These are phyloP conservation scores for Populus nigra DNA, from an alignment of 345 rosid species.

Conservation along the genomic window DNA sequence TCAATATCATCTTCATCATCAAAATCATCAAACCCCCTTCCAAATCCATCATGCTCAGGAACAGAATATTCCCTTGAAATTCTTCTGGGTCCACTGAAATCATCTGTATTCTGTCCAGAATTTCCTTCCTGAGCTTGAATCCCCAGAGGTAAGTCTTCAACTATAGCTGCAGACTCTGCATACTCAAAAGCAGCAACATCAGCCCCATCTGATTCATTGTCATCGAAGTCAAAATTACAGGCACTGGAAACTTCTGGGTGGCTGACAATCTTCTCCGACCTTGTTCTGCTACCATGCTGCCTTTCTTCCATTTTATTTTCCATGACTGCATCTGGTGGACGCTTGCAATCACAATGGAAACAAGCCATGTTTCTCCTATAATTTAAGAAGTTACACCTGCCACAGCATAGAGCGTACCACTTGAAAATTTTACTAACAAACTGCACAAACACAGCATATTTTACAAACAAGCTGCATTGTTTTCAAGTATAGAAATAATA, in stretches of 20 bases:
- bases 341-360: constrained; percentile 96
- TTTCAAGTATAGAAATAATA: not conserved
- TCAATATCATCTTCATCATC: constrained; percentile 90
- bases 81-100: constrained; percentile 31
- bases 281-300: constrained; percentile 40
- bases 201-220: constrained; percentile 95
- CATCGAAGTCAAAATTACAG: constrained; percentile 98
- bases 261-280: constrained; percentile 41
- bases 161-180: constrained; percentile 56
- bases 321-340: constrained; percentile 69
- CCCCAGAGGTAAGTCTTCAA: constrained; percentile 27
- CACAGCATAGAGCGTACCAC: constrained; percentile 26
- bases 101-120: constrained; percentile 40
- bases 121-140: constrained; percentile 27
- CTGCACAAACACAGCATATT: not conserved
- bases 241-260: constrained; percentile 71
- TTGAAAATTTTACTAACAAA: not conserved
- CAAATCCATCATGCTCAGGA: constrained; percentile 32
- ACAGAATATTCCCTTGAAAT: constrained; percentile 43
- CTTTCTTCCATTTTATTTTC: constrained; percentile 58
- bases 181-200: constrained; percentile 91
- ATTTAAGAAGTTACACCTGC: constrained; percentile 96
- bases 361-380: constrained; percentile 90
- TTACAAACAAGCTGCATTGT: not conserved
- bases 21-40: constrained; percentile 84